Base-by-base conservation (phyloP, 345 rosid species). In the Acer yangbiense region DNA sequence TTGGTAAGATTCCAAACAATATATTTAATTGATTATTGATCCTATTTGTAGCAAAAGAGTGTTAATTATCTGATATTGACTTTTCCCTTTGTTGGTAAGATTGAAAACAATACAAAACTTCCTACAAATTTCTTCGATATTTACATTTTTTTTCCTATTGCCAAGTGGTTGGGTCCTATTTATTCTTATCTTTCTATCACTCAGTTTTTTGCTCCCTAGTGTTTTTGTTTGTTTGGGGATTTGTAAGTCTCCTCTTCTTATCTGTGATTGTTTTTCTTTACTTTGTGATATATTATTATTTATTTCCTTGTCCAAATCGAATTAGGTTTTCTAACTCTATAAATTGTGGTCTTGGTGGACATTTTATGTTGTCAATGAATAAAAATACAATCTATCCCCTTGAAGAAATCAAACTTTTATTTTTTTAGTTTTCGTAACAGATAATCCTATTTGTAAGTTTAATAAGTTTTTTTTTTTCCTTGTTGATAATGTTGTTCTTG, bases 241-340 rank as follows among this genome's bases (percentile, higher is more conserved):
- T 71, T 76, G 73, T 76, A 71, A 71, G 79, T 71, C 68, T 55
- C 39, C 62, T 57, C 18, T 63, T n/a, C 77, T 16, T 25, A 55
- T 46, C 68, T 43, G 62, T 18, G 62, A 13, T 50, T 14, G 17
- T 13, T 57, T 7, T 57, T 21, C n/a, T 20, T 57, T 57, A 7
- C 6, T 43, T 43, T 43, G 7, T 43, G 46, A 43, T 43, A 43
- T 43, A 43, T 43, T 43, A 7, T 35, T 35, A 35, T 43, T 43
- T 9, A 7, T 43, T 43, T 43, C 46, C 46, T 43, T 43, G 46
- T 43, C 46, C 46, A 43, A 46, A 10, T 46, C 13, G 50, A 46
- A 9, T 2, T 46, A 46, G 50, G 50, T 8, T 44, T 44, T 44
- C 50, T 1, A 44, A 44, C 50, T 44, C 2, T 44, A 9, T 44